These are phyloP conservation scores for Stellera chamaejasme DNA, from an alignment of 345 rosid genomes.

Conservation along the genomic window DNA sequence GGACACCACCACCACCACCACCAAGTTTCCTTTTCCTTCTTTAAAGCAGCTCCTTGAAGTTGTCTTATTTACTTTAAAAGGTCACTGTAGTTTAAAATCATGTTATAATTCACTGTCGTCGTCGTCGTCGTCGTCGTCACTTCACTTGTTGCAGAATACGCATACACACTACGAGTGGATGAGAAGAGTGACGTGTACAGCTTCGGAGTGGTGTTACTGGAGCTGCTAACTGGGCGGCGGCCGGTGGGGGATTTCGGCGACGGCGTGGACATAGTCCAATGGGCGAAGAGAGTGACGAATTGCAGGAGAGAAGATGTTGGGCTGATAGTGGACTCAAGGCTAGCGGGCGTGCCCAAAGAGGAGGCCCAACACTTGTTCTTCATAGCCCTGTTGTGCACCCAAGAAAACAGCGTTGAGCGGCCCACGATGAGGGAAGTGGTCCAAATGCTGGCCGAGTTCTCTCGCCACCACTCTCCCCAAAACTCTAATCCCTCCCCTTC, in stretches of 20 bases:
- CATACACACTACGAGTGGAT: constrained; percentile 61
- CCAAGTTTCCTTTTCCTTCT: background rate
- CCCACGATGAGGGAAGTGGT: constrained; percentile 72
- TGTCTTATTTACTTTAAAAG: too few relatives aligned
- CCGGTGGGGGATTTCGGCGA: constrained; percentile 60
- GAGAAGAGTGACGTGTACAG: constrained; percentile 77
- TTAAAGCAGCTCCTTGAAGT: background rate
- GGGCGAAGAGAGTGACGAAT: constrained; percentile 33
- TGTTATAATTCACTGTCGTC: too few relatives aligned
- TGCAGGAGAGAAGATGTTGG: constrained; percentile 31
- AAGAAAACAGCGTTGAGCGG: constrained; percentile 55
- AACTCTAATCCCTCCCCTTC: constrained; percentile 22
- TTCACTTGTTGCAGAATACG: constrained; percentile 39
- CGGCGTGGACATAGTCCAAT: constrained; percentile 61
- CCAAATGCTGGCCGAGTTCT: constrained; percentile 53
- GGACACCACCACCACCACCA: background rate
- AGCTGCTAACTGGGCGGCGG: constrained; percentile 46
- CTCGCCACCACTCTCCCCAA: constrained; percentile 15
- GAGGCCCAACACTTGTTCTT: constrained; percentile 54
- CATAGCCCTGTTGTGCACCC: constrained; percentile 52
- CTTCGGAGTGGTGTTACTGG: constrained; percentile 57
- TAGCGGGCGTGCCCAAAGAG: constrained; percentile 31
- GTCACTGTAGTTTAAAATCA: too few relatives aligned
- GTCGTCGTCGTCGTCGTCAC: too few relatives aligned
- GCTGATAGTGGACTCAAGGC: constrained; percentile 35